These are phyloP conservation scores for Alternaria sp. DNA, from an alignment of 2,329 filamentous ascomycete species.

Conservation along the genomic window DNA sequence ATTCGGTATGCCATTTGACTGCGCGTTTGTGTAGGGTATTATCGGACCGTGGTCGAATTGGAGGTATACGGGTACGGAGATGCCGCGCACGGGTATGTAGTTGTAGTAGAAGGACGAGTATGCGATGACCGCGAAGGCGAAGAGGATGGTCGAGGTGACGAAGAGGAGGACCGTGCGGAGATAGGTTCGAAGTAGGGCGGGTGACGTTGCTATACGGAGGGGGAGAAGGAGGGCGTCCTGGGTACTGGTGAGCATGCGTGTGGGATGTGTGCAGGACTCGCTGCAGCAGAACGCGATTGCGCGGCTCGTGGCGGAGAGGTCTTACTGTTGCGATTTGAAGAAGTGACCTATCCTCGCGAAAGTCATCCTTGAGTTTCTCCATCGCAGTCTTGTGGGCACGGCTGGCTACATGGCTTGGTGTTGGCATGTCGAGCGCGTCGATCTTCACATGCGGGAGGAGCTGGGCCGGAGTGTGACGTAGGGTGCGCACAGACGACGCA, in stretches of 20 bases:
- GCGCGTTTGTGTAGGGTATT: slow-evolving; percentile 10
- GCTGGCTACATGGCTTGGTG: slow-evolving; percentile 2
- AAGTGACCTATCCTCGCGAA: slow-evolving; percentile 16
- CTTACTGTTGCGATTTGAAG: slow-evolving; percentile 30
- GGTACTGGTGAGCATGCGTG: slow-evolving; percentile 11
- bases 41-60: slow-evolving; percentile 61
- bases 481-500: slow-evolving; percentile 27
- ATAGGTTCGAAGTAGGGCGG: slow-evolving; percentile 68
- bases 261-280: neutral
- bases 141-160: slow-evolving; percentile 60
- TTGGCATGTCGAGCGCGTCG: slow-evolving; percentile 10
- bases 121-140: slow-evolving; percentile 64
- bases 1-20: neutral
- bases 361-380: slow-evolving; percentile 31
- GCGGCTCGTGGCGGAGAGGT: neutral
- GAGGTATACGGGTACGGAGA: slow-evolving; percentile 67
- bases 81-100: slow-evolving; percentile 70
- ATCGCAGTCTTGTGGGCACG: slow-evolving; percentile 14
- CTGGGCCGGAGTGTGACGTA: slow-evolving; percentile 33
- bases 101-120: slow-evolving; percentile 72
- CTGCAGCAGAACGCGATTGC: neutral
- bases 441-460: slow-evolving; percentile 32
- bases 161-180: slow-evolving; percentile 64
- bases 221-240: slow-evolving; percentile 63
- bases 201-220: slow-evolving; percentile 63